Conservation (phyloP, 225 moss, liverwort and hornwort species). For the Asterella californica region DNA sequence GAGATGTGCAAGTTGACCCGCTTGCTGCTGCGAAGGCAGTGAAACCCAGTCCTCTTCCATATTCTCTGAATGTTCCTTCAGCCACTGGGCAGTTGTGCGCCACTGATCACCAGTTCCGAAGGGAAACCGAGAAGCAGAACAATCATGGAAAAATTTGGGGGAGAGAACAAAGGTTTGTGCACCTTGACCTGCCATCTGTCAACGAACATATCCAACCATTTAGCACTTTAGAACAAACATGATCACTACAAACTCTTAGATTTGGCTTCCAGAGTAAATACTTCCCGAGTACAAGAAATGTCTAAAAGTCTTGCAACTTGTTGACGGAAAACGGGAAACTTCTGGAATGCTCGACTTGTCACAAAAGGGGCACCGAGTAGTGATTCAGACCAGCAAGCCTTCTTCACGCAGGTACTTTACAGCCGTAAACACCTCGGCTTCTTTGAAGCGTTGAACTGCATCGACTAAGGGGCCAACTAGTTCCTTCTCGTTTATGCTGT, state of each 20-base stretch:
- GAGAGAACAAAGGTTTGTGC: conserved; percentile 78
- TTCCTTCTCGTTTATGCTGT: conserved; percentile 49
- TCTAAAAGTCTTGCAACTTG: neutral
- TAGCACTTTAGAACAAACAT: neutral
- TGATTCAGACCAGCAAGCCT: conserved; percentile 65
- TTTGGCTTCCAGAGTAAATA: neutral
- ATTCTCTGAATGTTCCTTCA: conserved; percentile 47
- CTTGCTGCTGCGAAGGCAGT: conserved; percentile 58
- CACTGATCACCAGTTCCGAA: conserved; percentile 66
- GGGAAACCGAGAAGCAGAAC: conserved; percentile 80
- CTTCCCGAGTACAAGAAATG: neutral
- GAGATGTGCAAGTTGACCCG: conserved; percentile 88
- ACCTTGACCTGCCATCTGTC: conserved; percentile 62
- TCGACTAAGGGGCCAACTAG: conserved; percentile 60
- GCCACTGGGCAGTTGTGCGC: conserved; percentile 53
- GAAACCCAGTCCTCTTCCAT: conserved; percentile 77
- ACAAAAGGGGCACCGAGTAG: neutral
- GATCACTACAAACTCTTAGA: neutral
- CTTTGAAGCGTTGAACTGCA: conserved; percentile 71
- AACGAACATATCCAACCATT: neutral
- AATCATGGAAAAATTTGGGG: conserved; percentile 75
- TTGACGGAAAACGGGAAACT: neutral
- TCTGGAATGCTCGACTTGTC: neutral
- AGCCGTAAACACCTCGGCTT: conserved; percentile 77
- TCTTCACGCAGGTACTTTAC: conserved; percentile 73